A percentile compares a stretch with the other conserved stretches of the same genome.
Conservation (phyloP, 306 rosid genomes). For the Pachyrhizus erosus region DNA sequence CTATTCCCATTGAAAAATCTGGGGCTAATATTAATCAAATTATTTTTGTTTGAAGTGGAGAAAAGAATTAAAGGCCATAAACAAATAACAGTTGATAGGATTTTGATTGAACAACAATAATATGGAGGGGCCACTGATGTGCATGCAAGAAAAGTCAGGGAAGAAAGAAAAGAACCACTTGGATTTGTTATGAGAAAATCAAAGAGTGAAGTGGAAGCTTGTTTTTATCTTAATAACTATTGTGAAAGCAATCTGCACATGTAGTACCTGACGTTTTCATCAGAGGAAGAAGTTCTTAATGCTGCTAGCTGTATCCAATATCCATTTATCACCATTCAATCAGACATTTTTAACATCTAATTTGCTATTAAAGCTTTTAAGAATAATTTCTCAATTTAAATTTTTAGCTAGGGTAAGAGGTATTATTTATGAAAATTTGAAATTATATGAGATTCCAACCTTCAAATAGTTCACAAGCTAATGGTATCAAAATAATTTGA, state of each 20-base stretch:
- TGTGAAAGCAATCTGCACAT: constrained; percentile 31
- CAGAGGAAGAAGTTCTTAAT: background rate
- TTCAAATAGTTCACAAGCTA: background rate
- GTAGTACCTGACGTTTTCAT: constrained; percentile 32
- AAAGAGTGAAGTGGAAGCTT: constrained; percentile 46
- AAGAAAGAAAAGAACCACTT: constrained; percentile 35
- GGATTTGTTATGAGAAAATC: constrained; percentile 33
- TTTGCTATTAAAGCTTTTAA: background rate
- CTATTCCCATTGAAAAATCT: constrained; percentile 31
- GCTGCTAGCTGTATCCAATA: constrained; percentile 11
- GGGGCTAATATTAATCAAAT: constrained; percentile 23
- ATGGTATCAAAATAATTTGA: background rate
- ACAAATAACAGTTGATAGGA: constrained; percentile 36
- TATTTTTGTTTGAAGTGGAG: constrained; percentile 9
- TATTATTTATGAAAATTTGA: background rate
- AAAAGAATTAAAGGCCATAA: constrained; percentile 24
- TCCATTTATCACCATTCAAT: constrained; percentile 14
- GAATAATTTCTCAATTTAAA: background rate
- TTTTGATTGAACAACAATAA: constrained; percentile 53
- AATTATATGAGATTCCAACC: background rate
- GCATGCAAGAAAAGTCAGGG: constrained; percentile 32
- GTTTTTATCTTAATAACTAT: constrained; percentile 31
- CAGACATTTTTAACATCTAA: background rate
- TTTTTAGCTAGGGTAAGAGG: background rate
- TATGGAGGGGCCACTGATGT: constrained; percentile 42